Percentiles rank a stretch among this genome's conserved stretches.
Conservation (phyloP, 441 rosid species). For the Omphalea diandra region DNA sequence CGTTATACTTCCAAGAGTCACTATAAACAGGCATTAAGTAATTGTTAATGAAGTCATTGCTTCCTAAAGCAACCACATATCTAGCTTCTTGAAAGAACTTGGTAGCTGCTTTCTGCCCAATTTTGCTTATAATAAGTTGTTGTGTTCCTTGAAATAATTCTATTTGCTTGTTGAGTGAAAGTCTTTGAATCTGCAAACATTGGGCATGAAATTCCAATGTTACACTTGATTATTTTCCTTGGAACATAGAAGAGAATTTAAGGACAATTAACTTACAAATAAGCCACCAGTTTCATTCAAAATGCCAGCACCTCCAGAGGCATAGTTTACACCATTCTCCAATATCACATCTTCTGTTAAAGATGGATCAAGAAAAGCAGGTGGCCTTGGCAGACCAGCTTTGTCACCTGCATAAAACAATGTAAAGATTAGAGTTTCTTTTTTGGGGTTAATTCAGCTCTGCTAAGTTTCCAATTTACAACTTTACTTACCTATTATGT, state of each 20-base stretch:
- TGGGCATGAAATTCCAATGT: neutral
- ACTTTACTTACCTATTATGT: conserved; percentile 90
- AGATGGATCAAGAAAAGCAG: conserved; percentile 75
- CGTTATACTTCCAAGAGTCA: conserved; percentile 82
- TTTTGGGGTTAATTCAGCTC: too few species aligned
- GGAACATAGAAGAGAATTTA: too few species aligned
- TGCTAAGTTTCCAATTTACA: too few species aligned
- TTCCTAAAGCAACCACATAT: conserved; percentile 88
- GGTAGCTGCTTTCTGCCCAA: conserved; percentile 46
- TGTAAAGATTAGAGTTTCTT: too few species aligned
- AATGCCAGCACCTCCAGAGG: conserved; percentile 94
- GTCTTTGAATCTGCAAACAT: conserved; percentile 65
- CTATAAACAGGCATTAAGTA: conserved; percentile 82
- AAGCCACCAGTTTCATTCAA: conserved; percentile 79
- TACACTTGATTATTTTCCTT: too few species aligned
- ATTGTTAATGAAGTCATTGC: conserved; percentile 97
- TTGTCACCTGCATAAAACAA: conserved; percentile 52
- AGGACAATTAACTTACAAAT: conserved; percentile 65
- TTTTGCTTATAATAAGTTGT: conserved; percentile 44
- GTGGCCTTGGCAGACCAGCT: conserved; percentile 80
- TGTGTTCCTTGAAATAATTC: conserved; percentile 69
- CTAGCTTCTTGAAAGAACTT: conserved; percentile 61
- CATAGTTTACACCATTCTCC: conserved; percentile 81
- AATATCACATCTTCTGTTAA: conserved; percentile 64
- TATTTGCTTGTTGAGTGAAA: conserved; percentile 72